A percentile compares a stretch with the other conserved stretches of the same genome.
Evolutionary conservation across 371 early-diverging fungal species (phyloP).

Genomic region (Actinomortierella ambigua): DNA sequence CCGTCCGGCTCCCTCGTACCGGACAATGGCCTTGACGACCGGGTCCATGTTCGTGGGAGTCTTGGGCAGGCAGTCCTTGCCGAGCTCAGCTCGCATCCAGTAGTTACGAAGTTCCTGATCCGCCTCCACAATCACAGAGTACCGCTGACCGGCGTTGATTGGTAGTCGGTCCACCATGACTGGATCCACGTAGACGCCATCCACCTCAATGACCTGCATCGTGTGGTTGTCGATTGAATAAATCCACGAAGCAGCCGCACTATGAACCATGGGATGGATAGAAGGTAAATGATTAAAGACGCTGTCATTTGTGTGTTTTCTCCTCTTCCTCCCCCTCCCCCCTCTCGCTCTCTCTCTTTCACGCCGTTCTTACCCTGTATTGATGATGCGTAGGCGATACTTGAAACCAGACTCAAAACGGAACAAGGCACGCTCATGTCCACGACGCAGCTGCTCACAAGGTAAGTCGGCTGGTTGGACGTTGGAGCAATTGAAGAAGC

Average conservation of each 20-base stretch:
- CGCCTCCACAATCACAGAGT: constrained; percentile 45
- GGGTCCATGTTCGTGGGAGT: constrained; percentile 30
- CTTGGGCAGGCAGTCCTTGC: constrained; percentile 23
- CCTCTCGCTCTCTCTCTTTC: too few species aligned
- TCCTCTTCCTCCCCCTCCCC: too few species aligned
- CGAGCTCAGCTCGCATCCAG: constrained; percentile 46
- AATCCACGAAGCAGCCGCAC: constrained; percentile 38
- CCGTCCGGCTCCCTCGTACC: constrained; percentile 44
- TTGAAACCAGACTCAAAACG: constrained; percentile 31
- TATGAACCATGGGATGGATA: constrained; percentile 23
- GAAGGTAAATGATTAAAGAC: constrained; percentile 18
- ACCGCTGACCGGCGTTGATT: constrained; percentile 47
- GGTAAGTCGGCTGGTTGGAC: constrained; percentile 26
- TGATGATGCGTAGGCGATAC: constrained; percentile 44
- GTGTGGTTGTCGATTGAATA: constrained; percentile 48
- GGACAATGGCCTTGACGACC: constrained; percentile 39
- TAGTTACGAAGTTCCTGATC: constrained; percentile 44
- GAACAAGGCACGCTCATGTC: constrained; percentile 23
- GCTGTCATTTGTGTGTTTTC: too few species aligned
- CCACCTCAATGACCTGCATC: constrained; percentile 44
- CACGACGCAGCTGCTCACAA: constrained; percentile 7
- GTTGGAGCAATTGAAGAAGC: constrained; percentile 36
- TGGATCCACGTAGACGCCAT: constrained; percentile 42
- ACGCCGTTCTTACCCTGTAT: constrained; percentile 32
- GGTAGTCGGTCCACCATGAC: constrained; percentile 43